Percentiles rank a stretch among this genome's conserved stretches.
Evolutionary conservation across 371 early-diverging fungal species (phyloP).

Genomic region (Rozella allomycis): DNA sequence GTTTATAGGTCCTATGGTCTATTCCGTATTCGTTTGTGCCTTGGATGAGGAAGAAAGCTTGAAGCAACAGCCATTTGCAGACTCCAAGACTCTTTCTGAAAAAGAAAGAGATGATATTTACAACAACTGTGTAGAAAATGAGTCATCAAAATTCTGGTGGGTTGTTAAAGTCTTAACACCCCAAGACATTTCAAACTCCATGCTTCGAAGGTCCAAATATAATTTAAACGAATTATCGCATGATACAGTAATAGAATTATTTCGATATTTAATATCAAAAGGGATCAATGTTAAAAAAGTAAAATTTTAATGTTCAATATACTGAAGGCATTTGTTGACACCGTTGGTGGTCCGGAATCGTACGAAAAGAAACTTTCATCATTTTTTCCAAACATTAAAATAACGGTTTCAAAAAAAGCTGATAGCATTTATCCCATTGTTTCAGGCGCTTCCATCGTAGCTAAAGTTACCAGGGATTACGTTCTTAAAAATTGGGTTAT

Average conservation of each 20-base stretch:
- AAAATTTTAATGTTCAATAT: constrained; percentile 3
- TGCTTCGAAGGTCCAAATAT: constrained; percentile 62
- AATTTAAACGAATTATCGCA: constrained; percentile 90
- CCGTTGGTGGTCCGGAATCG: constrained; percentile 75
- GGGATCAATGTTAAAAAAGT: constrained; percentile 54
- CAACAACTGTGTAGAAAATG: constrained; percentile 25
- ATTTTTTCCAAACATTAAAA: constrained; percentile 42
- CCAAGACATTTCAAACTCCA: constrained; percentile 61
- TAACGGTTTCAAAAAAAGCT: constrained; percentile 85
- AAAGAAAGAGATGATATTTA: constrained; percentile 46
- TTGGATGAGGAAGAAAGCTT: constrained; percentile 34
- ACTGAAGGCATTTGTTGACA: constrained; percentile 75
- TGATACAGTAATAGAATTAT: constrained; percentile 67
- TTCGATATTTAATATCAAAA: constrained; percentile 32
- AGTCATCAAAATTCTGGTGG: constrained; percentile 53
- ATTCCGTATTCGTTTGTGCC: constrained; percentile 58
- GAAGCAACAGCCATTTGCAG: constrained; percentile 55
- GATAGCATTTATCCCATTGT: constrained; percentile 89
- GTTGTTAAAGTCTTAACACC: constrained; percentile 59
- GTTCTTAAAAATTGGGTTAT: constrained; percentile 60
- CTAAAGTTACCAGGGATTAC: constrained; percentile 88
- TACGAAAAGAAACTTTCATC: constrained; percentile 54
- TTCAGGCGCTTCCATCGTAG: constrained; percentile 95
- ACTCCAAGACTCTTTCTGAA: constrained; percentile 69
- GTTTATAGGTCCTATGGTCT: constrained; percentile 81